A percentile compares a stretch with the other conserved stretches of the same genome.
Conservation (phyloP, 2,329 filamentous ascomycete genomes). For the Ceratocystis lukuohia region DNA sequence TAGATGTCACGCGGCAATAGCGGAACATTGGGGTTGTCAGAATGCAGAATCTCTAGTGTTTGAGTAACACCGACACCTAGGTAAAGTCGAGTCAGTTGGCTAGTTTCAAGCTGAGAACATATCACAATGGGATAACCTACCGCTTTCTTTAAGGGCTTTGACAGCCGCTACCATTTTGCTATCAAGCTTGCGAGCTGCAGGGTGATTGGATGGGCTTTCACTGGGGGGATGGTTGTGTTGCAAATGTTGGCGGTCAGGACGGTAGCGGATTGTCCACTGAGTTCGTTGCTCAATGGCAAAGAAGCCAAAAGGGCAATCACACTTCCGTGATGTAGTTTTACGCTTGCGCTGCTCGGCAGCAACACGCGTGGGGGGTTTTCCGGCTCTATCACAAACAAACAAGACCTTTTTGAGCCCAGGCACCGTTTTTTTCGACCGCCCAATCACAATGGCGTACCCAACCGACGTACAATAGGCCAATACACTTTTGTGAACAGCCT, state of each 20-base stretch:
- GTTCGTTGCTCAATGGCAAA: constrained; percentile 55
- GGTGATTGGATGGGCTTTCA: constrained; percentile 52
- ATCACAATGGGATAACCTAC: constrained; percentile 31
- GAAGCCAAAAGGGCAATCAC: constrained; percentile 56
- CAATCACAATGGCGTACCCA: constrained; percentile 55
- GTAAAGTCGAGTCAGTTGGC: constrained; percentile 16
- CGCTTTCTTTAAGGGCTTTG: constrained; percentile 51
- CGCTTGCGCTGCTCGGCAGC: constrained; percentile 51
- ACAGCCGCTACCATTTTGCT: constrained; percentile 56
- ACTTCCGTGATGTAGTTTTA: constrained; percentile 55
- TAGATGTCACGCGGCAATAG: constrained; percentile 53
- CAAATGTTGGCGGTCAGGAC: constrained; percentile 44
- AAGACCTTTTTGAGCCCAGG: constrained; percentile 54
- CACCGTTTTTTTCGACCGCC: constrained; percentile 53
- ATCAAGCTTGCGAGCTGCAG: constrained; percentile 51
- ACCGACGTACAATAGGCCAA: constrained; percentile 53
- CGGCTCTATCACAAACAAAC: constrained; percentile 52
- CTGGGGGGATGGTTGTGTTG: constrained; percentile 53
- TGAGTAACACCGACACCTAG: constrained; percentile 50
- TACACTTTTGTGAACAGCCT: constrained; percentile 51
- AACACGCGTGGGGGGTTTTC: constrained; percentile 48
- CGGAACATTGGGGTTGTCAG: constrained; percentile 49
- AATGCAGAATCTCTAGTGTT: constrained; percentile 52
- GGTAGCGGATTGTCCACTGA: constrained; percentile 53
- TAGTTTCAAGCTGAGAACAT: neutral